Evolutionary conservation across 306 rosid species (phyloP).

Genomic region (Boehmeria nivea): DNA sequence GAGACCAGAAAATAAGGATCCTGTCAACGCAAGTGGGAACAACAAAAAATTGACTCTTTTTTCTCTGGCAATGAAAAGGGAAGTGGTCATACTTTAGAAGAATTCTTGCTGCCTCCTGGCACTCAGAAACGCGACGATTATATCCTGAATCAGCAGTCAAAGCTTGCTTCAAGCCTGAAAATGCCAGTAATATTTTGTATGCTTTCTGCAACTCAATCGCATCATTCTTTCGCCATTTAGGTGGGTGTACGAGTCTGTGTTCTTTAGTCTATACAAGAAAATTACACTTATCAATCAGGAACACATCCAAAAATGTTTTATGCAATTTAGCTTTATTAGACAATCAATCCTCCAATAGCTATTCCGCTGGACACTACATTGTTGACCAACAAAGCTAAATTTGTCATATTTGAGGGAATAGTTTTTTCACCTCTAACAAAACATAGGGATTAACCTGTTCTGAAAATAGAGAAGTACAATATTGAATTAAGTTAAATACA

Average conservation of each 20-base stretch:
- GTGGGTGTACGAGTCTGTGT: constrained; percentile 50
- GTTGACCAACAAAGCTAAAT: too few species aligned
- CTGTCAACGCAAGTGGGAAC: too few species aligned
- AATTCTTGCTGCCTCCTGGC: constrained; percentile 78
- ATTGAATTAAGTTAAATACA: too few species aligned
- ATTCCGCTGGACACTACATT: too few species aligned
- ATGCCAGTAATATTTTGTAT: constrained; percentile 72
- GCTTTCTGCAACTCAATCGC: constrained; percentile 34
- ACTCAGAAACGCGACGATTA: constrained; percentile 79
- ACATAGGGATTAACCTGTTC: too few species aligned
- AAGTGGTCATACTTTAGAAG: constrained; percentile 47
- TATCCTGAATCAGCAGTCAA: constrained; percentile 77
- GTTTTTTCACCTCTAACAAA: too few species aligned
- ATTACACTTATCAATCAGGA: constrained; percentile 19
- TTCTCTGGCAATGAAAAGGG: neutral
- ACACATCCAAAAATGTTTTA: neutral
- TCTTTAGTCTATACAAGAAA: constrained; percentile 67
- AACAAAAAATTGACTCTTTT: too few species aligned
- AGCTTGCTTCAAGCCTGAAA: constrained; percentile 88
- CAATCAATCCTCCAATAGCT: too few species aligned
- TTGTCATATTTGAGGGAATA: too few species aligned
- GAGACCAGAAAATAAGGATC: too few species aligned
- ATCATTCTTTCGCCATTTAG: constrained; percentile 31
- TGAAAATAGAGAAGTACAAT: too few species aligned
- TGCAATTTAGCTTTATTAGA: too few species aligned